Conservation (phyloP, 306 rosid species). For the Oxytropis ochrocephala region DNA sequence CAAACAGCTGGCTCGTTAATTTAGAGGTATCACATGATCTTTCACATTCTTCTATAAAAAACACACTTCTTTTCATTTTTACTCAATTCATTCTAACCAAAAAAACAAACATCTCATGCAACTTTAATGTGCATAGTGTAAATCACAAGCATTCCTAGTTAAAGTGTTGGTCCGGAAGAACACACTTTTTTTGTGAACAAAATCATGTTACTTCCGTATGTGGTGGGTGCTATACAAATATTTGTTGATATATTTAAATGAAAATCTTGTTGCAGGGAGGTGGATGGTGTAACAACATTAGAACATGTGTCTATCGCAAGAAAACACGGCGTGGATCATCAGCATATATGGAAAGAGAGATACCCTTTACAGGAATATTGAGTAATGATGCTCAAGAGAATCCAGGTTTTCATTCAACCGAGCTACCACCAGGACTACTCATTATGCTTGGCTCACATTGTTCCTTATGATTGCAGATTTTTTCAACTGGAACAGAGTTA, state of each 20-base stretch:
- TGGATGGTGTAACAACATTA: conserved; percentile 80
- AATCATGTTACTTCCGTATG: not conserved
- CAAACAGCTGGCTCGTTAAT: conserved; percentile 80
- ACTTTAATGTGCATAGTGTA: not conserved
- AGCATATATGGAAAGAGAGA: conserved; percentile 62
- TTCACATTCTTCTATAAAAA: conserved; percentile 5
- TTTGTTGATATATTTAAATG: conserved; percentile 16
- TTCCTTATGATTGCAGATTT: conserved; percentile 54
- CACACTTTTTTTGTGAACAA: not conserved
- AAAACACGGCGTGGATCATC: conserved; percentile 72
- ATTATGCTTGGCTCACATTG: conserved; percentile 15
- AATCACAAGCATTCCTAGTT: not conserved
- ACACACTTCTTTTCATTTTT: not conserved
- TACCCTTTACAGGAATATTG: conserved; percentile 71
- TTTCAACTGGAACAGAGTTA: conserved; percentile 89
- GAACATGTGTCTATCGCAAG: conserved; percentile 67
- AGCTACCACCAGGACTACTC: not conserved
- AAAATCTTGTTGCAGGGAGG: conserved; percentile 73
- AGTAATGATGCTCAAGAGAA: conserved; percentile 66
- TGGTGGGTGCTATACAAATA: not conserved
- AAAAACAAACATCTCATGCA: not conserved
- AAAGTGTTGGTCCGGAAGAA: not conserved
- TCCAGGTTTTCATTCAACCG: conserved; percentile 51
- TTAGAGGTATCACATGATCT: conserved; percentile 61
- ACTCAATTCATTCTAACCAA: not conserved